phyloP scores from a whole-genome alignment of 2,329 filamentous ascomycete species.

The Teratosphaeria epicoccoides region DNA sequence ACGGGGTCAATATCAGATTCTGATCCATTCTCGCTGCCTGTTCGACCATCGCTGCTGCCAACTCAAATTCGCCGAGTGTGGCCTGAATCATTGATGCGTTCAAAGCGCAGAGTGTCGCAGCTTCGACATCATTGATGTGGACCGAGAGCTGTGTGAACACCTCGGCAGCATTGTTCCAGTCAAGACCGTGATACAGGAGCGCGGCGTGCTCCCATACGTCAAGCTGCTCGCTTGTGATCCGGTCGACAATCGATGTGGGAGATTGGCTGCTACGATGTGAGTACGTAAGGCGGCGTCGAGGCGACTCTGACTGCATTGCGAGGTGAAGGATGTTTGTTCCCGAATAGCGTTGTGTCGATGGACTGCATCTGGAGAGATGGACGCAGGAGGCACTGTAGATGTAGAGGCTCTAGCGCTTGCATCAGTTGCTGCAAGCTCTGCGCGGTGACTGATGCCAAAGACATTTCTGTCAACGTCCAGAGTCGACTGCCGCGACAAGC shows the following conservation, averaged over 20 bases:
- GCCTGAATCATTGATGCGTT: constrained; percentile 23
- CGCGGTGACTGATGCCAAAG: neutral
- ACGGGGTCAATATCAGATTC: constrained; percentile 12
- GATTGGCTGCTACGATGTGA: neutral
- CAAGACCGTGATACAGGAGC: constrained; percentile 22
- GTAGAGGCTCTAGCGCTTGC: neutral
- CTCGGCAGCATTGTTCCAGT: constrained; percentile 23
- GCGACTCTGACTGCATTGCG: neutral
- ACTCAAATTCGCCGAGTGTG: constrained; percentile 20
- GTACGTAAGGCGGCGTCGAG: neutral
- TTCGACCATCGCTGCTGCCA: constrained; percentile 14
- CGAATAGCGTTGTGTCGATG: neutral
- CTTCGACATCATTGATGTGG: constrained; percentile 6
- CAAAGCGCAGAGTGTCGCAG: constrained; percentile 15
- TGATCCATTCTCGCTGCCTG: constrained; percentile 14
- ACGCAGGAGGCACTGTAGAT: neutral
- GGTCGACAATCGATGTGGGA: neutral
- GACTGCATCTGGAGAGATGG: neutral
- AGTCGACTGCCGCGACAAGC: neutral
- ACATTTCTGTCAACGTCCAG: neutral
- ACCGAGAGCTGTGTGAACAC: constrained; percentile 17
- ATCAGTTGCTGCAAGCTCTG: neutral
- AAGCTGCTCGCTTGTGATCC: constrained; percentile 10
- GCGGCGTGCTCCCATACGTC: constrained; percentile 27
- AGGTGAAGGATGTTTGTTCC: neutral